Evolutionary conservation across 495 filamentous ascomycete species (phyloP), one percentile per base, ranked within the genome.

Genomic region (Penicillium waksmanii): DNA sequence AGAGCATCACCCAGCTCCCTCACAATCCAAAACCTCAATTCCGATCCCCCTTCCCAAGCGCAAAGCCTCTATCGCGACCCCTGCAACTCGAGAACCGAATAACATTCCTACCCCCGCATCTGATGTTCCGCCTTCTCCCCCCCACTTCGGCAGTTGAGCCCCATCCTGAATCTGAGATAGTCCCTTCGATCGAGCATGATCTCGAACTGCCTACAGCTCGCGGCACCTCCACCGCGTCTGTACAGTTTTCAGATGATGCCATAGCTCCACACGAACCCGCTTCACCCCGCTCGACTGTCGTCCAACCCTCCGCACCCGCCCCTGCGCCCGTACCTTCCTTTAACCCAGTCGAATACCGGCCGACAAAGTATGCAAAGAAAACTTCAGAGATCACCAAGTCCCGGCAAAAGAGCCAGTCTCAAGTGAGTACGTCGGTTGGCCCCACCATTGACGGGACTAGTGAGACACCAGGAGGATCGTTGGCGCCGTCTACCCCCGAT

Each of bases 21-120:
- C 58, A 35, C 55, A 57, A 21, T 25, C 53, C 48, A 56, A 64
- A 31, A 68, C 66, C 7, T 51, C 70, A 25, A 68, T 73, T 44
- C 65, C 73, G 9, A 65, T 73, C 19, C 70, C 72, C 55, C 62
- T n/a, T 3, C 69, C 72, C 0, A 74, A 72, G 25, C 66, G 60
- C 31, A 77, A 70, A 53, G 53, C 58, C 47, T 65, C 70, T 48
- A 34, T 71, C 11, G 51, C 70, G 13, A 50, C 34, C n/a, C n/a
- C 52, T 7, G 33, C 19, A 2, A 5, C 17, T 10, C 35, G 47
- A 18, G 23, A 55, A 9, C 17, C 36, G 7, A 36, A 10, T 31
- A 46, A 53, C 13, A 46, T 58, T 27, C 53, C 57, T 44, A 52
- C 44, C 23, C n/a, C 57, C 4, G 49, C 63, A 21, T 43, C 55